Percentiles rank a stretch among this genome's conserved stretches.
These are phyloP conservation scores for Dactylonectria macrodidyma DNA, from an alignment of 2,329 filamentous ascomycete species.

Conservation along the genomic window DNA sequence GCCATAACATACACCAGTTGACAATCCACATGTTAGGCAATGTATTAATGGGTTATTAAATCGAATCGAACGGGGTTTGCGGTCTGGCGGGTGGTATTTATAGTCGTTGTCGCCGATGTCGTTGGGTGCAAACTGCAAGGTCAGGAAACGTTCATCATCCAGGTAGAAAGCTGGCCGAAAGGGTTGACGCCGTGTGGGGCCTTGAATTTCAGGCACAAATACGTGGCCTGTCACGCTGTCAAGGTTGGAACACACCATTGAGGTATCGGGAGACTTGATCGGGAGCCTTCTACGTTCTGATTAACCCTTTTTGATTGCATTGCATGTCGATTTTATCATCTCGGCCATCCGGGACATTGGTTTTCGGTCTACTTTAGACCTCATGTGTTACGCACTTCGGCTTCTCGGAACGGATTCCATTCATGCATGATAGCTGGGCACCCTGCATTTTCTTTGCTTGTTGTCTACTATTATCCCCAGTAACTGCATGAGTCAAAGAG, in stretches of 20 bases:
- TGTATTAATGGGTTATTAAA: conserved; percentile 42
- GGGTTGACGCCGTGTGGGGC: conserved; percentile 42
- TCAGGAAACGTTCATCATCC: conserved; percentile 39
- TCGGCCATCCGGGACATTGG: neutral
- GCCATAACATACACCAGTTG: conserved; percentile 86
- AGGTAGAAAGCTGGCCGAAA: conserved; percentile 50
- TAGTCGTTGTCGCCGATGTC: conserved; percentile 47
- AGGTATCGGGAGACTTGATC: conserved; percentile 28
- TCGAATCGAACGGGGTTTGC: conserved; percentile 37
- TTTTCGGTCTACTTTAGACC: neutral
- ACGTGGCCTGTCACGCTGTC: conserved; percentile 41
- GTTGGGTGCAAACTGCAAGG: conserved; percentile 39
- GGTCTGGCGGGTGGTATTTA: conserved; percentile 31
- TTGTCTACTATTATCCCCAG: neutral
- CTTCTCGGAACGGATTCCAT: neutral
- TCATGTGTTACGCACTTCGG: neutral
- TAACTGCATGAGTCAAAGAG: neutral
- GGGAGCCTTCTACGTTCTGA: conserved; percentile 7
- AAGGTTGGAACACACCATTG: conserved; percentile 32
- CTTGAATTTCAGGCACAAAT: conserved; percentile 45
- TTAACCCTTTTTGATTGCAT: conserved; percentile 8
- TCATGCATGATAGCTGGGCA: neutral
- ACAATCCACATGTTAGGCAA: conserved; percentile 85
- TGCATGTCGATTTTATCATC: conserved; percentile 1
- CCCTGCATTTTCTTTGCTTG: neutral